Conservation (phyloP, 495 filamentous ascomycete species). For the Evansstolkia leycettana region DNA sequence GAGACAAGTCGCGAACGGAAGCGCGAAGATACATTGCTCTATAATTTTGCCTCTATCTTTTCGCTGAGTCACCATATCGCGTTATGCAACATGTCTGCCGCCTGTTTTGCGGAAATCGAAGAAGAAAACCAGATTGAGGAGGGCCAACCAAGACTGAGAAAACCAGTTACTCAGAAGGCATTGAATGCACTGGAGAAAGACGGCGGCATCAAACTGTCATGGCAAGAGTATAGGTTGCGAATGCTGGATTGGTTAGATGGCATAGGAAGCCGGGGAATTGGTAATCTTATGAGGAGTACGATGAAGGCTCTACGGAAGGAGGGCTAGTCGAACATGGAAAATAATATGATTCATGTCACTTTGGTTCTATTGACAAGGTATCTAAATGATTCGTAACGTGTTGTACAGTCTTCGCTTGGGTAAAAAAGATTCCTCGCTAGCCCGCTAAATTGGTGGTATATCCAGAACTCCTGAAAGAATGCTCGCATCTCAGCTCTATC, state of each 20-base stretch:
- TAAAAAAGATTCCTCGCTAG: too few relatives aligned
- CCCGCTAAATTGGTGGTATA: too few relatives aligned
- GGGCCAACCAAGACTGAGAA: slow-evolving; percentile 46
- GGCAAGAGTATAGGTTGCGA: slow-evolving; percentile 64
- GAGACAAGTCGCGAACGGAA: slow-evolving; percentile 22
- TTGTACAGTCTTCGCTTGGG: too few relatives aligned
- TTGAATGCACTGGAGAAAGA: slow-evolving; percentile 49
- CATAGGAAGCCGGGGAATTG: slow-evolving; percentile 52
- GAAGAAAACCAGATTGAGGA: slow-evolving; percentile 44
- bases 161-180: slow-evolving; percentile 62
- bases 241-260: slow-evolving; percentile 60
- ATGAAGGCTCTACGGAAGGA: slow-evolving; percentile 56
- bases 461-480: too few relatives aligned
- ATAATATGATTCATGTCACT: background rate
- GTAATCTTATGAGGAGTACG: slow-evolving; percentile 68
- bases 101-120: slow-evolving; percentile 47
- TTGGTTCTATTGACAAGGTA: too few relatives aligned
- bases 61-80: slow-evolving; percentile 57
- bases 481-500: too few relatives aligned
- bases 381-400: too few relatives aligned
- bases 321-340: background rate
- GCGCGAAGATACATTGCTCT: slow-evolving; percentile 25
- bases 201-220: slow-evolving; percentile 57
- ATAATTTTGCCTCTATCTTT: slow-evolving; percentile 46
- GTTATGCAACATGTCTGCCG: slow-evolving; percentile 52